These are phyloP conservation scores for Ophioceras dolichostomum DNA, from an alignment of 2,329 filamentous ascomycete species.

Conservation along the genomic window DNA sequence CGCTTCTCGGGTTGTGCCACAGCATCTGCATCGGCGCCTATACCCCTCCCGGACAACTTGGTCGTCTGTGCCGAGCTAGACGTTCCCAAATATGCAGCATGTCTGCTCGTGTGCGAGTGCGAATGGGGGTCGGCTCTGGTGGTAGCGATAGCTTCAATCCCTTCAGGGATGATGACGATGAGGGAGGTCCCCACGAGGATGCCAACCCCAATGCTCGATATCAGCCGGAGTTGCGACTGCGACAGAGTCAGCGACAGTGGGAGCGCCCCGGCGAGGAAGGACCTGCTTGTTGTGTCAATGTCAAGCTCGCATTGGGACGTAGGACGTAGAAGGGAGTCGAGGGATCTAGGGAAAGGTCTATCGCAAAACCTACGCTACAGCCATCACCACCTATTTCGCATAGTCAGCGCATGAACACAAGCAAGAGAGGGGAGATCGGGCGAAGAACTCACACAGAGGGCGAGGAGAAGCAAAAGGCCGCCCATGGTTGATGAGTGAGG, in stretches of 20 bases:
- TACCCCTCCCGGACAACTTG: too few relatives aligned
- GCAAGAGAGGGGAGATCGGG: neutral
- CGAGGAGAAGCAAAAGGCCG: constrained; percentile 19
- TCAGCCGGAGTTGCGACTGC: constrained; percentile 72
- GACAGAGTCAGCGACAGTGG: constrained; percentile 83
- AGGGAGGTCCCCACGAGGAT: constrained; percentile 90
- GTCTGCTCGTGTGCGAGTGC: constrained; percentile 21
- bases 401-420: constrained; percentile 8
- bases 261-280: constrained; percentile 83
- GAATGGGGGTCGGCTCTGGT: constrained; percentile 22
- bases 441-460: constrained; percentile 16
- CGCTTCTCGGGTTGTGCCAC: neutral
- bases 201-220: constrained; percentile 87
- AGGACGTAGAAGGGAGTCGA: neutral
- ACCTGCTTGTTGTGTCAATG: constrained; percentile 41
- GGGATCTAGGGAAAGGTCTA: too few relatives aligned
- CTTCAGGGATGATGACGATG: constrained; percentile 95
- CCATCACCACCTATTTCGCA: constrained; percentile 35
- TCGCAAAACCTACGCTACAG: constrained; percentile 36
- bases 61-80: neutral
- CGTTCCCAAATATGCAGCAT: neutral
- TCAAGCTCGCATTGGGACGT: neutral
- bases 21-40: too few relatives aligned
- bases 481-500: too few relatives aligned
- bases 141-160: constrained; percentile 77